Evolutionary conservation across 805 yeast species (phyloP).

Genomic region (Starmerella apis): DNA sequence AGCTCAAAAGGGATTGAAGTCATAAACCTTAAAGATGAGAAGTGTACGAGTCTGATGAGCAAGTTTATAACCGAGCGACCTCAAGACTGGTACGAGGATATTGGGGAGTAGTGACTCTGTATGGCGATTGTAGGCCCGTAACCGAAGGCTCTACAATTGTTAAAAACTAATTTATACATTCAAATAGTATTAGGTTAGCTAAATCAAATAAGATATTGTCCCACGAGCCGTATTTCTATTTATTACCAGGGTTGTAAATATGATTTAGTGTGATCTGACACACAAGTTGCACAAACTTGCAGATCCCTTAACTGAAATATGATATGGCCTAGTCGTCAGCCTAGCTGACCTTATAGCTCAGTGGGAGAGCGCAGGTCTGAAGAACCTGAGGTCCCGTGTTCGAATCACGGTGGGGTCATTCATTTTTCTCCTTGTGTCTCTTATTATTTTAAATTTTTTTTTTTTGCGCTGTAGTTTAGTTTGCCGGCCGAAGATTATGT

Average conservation of each 20-base stretch:
- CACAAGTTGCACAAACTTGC: neutral
- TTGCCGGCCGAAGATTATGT: too few species aligned
- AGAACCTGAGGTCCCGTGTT: slow-evolving; percentile 82
- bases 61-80: slow-evolving; percentile 55
- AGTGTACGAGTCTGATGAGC: slow-evolving; percentile 52
- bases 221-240: too few species aligned
- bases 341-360: slow-evolving; percentile 37
- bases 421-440: too few species aligned
- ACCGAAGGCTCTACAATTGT: neutral
- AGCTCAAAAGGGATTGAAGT: slow-evolving; percentile 49
- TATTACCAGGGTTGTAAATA: too few species aligned
- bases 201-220: too few species aligned
- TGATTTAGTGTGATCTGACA: too few species aligned
- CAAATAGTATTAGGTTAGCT: too few species aligned
- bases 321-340: slow-evolving; percentile 4
- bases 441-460: too few species aligned
- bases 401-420: slow-evolving; percentile 57
- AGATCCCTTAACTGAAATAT: neutral
- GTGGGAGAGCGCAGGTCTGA: slow-evolving; percentile 44
- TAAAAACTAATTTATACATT: too few species aligned
- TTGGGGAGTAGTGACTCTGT: slow-evolving; percentile 26
- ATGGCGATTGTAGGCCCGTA: neutral
- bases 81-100: slow-evolving; percentile 34
- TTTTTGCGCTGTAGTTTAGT: too few species aligned
- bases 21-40: slow-evolving; percentile 29